These are phyloP conservation scores for Ceratocystis albifundus DNA, from an alignment of 2,329 filamentous ascomycete genomes.

Conservation along the genomic window DNA sequence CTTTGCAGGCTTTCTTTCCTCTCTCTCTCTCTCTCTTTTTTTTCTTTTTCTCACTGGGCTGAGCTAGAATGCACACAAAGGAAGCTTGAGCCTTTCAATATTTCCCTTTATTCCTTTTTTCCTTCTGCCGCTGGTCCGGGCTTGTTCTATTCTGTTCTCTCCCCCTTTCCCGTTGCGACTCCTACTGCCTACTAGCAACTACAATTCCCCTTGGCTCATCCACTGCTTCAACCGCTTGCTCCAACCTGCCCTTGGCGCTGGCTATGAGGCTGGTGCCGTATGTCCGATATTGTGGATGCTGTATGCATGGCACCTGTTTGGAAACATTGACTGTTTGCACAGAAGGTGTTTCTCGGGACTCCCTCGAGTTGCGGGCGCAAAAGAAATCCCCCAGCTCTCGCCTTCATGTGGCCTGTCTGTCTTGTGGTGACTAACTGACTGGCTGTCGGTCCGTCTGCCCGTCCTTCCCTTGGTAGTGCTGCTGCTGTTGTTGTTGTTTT, in stretches of 20 bases:
- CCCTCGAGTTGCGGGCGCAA: background rate
- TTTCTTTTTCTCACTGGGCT: background rate
- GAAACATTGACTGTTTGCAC: background rate
- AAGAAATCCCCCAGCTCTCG: background rate
- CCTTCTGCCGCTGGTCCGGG: constrained; percentile 2
- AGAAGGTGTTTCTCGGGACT: background rate
- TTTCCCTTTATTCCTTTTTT: constrained; percentile 1
- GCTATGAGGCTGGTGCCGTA: background rate
- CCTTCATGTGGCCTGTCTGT: background rate
- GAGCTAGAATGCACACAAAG: background rate
- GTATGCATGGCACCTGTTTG: background rate
- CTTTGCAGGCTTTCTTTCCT: background rate
- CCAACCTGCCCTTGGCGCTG: constrained; percentile 1
- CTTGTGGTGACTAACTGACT: background rate
- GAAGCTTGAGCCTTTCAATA: background rate
- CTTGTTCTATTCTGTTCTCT: background rate
- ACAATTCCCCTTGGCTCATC: background rate
- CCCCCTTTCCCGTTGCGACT: background rate
- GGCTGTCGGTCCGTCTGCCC: background rate
- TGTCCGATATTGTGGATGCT: background rate
- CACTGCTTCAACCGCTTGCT: background rate
- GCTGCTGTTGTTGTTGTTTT: too few relatives aligned
- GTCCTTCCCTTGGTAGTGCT: background rate
- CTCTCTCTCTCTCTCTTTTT: background rate
- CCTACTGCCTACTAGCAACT: background rate